These are phyloP conservation scores for Scenedesmus sp. DNA, from an alignment of 163 green algal genomes.

Conservation along the genomic window DNA sequence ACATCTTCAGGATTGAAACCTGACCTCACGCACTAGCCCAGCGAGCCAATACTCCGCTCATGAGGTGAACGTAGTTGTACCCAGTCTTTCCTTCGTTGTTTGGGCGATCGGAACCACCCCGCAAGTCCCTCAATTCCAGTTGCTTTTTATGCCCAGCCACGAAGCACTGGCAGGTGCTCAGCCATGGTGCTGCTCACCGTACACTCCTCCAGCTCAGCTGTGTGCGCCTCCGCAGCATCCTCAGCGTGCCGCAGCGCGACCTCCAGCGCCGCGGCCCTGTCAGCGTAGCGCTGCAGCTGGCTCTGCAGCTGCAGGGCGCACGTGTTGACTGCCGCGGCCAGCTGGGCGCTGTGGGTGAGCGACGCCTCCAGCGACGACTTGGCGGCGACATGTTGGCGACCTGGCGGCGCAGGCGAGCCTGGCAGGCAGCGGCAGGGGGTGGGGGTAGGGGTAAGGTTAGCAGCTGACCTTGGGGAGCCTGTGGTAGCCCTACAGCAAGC, in stretches of 20 bases:
- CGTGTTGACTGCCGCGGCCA: not conserved
- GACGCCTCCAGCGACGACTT: not conserved
- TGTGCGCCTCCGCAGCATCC: conserved; percentile 4
- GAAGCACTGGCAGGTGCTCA: no score
- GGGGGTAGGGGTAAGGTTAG: not conserved
- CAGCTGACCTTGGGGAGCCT: no score
- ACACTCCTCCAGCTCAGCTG: not conserved
- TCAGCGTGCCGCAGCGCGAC: not conserved
- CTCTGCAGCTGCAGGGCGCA: not conserved
- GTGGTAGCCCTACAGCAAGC: no score
- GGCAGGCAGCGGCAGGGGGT: not conserved
- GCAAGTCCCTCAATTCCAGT: no score
- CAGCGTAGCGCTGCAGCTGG: conserved; percentile 25
- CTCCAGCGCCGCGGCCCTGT: not conserved
- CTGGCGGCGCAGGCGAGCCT: conserved; percentile 1
- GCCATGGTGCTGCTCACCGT: not conserved
- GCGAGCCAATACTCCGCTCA: no score
- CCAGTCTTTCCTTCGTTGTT: no score
- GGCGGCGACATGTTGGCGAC: not conserved
- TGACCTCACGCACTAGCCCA: no score
- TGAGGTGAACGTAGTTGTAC: no score
- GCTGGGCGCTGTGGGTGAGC: not conserved
- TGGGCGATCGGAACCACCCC: no score
- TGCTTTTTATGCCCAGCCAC: no score
- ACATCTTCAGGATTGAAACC: no score